phyloP scores from a whole-genome alignment of 768 basidiomycete species.

The Rhodotorula paludigena region DNA sequence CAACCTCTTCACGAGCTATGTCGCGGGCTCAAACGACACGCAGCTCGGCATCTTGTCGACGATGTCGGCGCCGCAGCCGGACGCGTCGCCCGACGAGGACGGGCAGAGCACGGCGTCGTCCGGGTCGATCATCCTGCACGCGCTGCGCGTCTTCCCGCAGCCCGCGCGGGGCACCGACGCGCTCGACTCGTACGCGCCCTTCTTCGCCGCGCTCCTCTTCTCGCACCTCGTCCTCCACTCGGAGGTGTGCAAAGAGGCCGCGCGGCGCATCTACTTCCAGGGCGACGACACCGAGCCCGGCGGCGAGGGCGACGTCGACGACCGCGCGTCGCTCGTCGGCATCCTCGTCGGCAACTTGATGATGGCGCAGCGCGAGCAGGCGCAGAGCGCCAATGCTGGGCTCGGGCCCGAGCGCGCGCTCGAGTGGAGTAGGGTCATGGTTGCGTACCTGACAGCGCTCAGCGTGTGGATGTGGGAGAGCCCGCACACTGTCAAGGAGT shows the following conservation, averaged over 20 bases:
- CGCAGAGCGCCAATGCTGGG: constrained; percentile 50
- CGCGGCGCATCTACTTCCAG: constrained; percentile 47
- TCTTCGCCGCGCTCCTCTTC: constrained; percentile 69
- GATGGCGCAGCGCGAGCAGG: constrained; percentile 65
- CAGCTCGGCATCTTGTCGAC: constrained; percentile 47
- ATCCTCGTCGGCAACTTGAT: constrained; percentile 86
- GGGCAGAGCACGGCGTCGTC: constrained; percentile 43
- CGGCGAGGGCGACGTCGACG: constrained; percentile 50
- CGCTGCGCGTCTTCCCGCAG: constrained; percentile 43
- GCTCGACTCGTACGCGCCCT: constrained; percentile 52
- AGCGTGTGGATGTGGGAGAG: constrained; percentile 98
- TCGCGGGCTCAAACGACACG: constrained; percentile 49
- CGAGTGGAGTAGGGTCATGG: constrained; percentile 86
- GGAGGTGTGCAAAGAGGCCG: constrained; percentile 51
- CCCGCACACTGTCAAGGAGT: constrained; percentile 75
- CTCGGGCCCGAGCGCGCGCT: constrained; percentile 61
- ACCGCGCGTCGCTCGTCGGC: constrained; percentile 66
- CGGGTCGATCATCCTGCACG: constrained; percentile 49
- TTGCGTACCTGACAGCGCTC: constrained; percentile 75
- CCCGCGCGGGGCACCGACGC: constrained; percentile 48
- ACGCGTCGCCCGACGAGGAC: not conserved
- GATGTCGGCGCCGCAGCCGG: constrained; percentile 41
- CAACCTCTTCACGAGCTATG: constrained; percentile 64
- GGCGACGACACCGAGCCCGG: constrained; percentile 42
- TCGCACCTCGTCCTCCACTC: constrained; percentile 65